phyloP scores from a whole-genome alignment of 1,284 basidiomycete species.

The Stygiomarasmius scandens region DNA sequence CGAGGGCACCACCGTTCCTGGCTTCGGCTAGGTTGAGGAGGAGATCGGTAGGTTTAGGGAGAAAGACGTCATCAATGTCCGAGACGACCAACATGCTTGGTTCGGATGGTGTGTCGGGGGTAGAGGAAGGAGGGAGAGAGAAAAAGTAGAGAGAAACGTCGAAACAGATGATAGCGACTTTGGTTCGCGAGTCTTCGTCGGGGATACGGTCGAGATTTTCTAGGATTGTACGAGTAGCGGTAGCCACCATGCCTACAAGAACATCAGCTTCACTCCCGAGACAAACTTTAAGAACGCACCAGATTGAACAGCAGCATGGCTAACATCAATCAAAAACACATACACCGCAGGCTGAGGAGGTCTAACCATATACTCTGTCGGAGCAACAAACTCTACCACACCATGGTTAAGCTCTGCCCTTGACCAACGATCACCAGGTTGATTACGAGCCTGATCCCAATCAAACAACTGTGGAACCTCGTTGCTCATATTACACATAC shows the following conservation, averaged over 20 bases:
- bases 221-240: constrained; percentile 92
- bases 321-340: constrained; percentile 97
- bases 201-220: constrained; percentile 96
- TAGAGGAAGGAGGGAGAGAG: constrained; percentile 80
- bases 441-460: constrained; percentile 94
- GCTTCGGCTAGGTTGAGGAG: constrained; percentile 93
- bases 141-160: constrained; percentile 97
- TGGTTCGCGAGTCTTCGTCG: constrained; percentile 92
- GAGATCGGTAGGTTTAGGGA: constrained; percentile 95
- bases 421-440: constrained; percentile 94
- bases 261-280: constrained; percentile 9
- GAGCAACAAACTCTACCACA: constrained; percentile 96
- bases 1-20: constrained; percentile 66
- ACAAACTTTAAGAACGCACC: constrained; percentile 42
- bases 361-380: constrained; percentile 99
- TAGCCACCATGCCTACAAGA: constrained; percentile 91
- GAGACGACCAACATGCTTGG: constrained; percentile 96
- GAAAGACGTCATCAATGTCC: constrained; percentile 95
- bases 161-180: constrained; percentile 91
- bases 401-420: constrained; percentile 93
- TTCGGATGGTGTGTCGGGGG: constrained; percentile 48
- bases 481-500: constrained; percentile 98
- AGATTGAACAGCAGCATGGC: constrained; percentile 87
- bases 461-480: constrained; percentile 99
- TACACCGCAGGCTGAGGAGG: constrained; percentile 98